phyloP scores from a whole-genome alignment of 225 moss, liverwort and hornwort genomes.

The Polytrichum formosum region DNA sequence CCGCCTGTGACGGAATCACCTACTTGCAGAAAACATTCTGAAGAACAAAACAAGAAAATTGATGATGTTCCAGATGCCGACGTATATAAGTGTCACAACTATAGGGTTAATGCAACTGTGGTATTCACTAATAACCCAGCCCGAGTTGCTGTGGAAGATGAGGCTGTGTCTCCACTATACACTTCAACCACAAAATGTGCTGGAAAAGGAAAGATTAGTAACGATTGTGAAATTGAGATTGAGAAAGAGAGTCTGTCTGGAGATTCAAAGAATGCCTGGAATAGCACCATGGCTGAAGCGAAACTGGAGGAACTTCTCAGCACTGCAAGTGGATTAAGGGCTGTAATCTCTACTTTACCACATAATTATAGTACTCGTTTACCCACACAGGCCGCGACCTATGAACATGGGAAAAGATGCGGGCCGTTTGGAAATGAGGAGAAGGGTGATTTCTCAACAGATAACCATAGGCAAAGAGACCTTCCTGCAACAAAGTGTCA shows the following conservation, averaged over 20 bases:
- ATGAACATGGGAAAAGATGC: conserved; percentile 11
- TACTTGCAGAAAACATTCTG: conserved; percentile 39
- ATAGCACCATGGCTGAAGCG: conserved; percentile 6
- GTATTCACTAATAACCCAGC: conserved; percentile 55
- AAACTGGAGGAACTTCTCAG: conserved; percentile 11
- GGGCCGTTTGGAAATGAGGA: conserved; percentile 7
- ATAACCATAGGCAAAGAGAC: conserved; percentile 18
- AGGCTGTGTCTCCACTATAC: conserved; percentile 1
- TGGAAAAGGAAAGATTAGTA: too few relatives aligned
- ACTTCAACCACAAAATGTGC: neutral
- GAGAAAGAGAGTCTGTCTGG: conserved; percentile 12
- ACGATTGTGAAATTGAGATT: too few relatives aligned
- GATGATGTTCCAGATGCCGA: conserved; percentile 21
- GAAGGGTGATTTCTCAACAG: conserved; percentile 1
- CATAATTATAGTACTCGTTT: conserved; percentile 30
- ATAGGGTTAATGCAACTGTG: conserved; percentile 49
- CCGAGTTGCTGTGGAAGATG: conserved; percentile 16
- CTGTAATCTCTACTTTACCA: conserved; percentile 9
- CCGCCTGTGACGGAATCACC: neutral
- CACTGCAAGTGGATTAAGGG: conserved; percentile 21
- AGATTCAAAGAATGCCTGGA: conserved; percentile 16
- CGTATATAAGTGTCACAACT: conserved; percentile 32
- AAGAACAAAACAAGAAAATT: conserved; percentile 36
- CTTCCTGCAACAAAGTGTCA: neutral
- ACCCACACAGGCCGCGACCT: conserved; percentile 21